Percentiles rank a stretch among this genome's conserved stretches.
Conservation (phyloP, 1,284 basidiomycete genomes). For the Ganoderma boninense region DNA sequence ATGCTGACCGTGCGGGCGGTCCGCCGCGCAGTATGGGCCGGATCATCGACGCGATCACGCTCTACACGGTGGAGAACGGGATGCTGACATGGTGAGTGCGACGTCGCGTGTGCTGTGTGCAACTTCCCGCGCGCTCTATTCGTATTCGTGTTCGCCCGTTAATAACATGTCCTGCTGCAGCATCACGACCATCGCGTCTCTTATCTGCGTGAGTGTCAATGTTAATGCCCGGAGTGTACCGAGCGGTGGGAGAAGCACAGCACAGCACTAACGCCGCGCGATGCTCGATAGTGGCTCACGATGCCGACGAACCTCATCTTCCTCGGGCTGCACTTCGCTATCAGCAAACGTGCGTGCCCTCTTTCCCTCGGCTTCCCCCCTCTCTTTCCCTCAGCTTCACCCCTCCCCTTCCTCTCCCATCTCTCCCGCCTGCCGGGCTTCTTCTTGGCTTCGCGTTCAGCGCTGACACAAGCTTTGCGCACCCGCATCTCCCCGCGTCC, state of each 20-base stretch:
- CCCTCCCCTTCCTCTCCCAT: not conserved
- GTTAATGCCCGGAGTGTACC: not conserved
- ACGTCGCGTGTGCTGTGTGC: not conserved
- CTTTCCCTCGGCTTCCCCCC: no score
- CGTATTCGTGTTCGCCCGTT: not conserved
- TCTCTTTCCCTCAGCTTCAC: no score
- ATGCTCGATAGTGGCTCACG: conserved; percentile 32
- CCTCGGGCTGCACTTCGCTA: conserved; percentile 59
- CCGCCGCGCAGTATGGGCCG: conserved; percentile 48
- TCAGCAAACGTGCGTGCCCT: conserved; percentile 53
- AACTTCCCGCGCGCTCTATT: no score
- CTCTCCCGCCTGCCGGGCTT: not conserved
- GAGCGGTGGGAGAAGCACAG: no score
- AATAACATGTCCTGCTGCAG: not conserved
- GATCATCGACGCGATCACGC: conserved; percentile 55
- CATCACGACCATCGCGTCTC: conserved; percentile 53
- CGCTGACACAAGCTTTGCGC: not conserved
- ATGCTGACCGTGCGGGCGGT: not conserved
- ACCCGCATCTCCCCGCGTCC: not conserved
- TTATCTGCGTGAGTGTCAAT: conserved; percentile 54
- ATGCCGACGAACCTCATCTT: conserved; percentile 59
- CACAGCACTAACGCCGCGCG: not conserved
- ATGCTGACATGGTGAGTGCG: conserved; percentile 54
- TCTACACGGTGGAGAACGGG: conserved; percentile 63
- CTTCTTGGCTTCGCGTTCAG: not conserved